Conservation (phyloP, 352 stramenopile genomes). For the Globisporangium middletonii region DNA sequence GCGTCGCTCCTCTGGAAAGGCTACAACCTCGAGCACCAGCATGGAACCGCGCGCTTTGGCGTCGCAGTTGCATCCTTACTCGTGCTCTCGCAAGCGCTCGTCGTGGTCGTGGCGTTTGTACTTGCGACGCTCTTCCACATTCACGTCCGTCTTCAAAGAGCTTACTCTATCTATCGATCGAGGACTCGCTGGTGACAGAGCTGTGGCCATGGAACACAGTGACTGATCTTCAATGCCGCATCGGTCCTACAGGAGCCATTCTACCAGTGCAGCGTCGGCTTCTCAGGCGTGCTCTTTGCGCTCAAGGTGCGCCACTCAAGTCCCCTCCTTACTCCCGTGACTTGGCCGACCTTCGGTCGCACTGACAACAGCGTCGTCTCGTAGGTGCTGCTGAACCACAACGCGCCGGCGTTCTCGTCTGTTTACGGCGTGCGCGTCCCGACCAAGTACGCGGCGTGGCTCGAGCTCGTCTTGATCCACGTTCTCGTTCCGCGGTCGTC, state of each 20-base stretch:
- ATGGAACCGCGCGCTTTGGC: slow-evolving; percentile 48
- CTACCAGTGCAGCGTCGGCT: slow-evolving; percentile 67
- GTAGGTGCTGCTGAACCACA: slow-evolving; percentile 80
- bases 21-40: slow-evolving; percentile 58
- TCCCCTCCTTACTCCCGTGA: not conserved
- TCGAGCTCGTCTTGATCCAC: slow-evolving; percentile 84
- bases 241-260: slow-evolving; percentile 17
- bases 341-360: too few species aligned
- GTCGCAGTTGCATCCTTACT: slow-evolving; percentile 48
- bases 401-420: slow-evolving; percentile 51
- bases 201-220: not conserved
- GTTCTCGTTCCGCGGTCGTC: slow-evolving; percentile 75
- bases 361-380: not conserved
- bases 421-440: slow-evolving; percentile 73
- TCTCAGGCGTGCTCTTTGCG: slow-evolving; percentile 72
- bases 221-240: too few species aligned
- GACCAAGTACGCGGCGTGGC: slow-evolving; percentile 85
- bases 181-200: too few species aligned
- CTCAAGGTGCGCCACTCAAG: slow-evolving; percentile 45
- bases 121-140: slow-evolving; percentile 26
- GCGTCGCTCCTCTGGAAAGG: slow-evolving; percentile 82
- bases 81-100: slow-evolving; percentile 50
- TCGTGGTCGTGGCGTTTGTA: slow-evolving; percentile 34
- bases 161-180: too few species aligned
- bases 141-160: slow-evolving; percentile 2